phyloP scores from a whole-genome alignment of 2,329 filamentous ascomycete genomes.

The Colletotrichum godetiae region DNA sequence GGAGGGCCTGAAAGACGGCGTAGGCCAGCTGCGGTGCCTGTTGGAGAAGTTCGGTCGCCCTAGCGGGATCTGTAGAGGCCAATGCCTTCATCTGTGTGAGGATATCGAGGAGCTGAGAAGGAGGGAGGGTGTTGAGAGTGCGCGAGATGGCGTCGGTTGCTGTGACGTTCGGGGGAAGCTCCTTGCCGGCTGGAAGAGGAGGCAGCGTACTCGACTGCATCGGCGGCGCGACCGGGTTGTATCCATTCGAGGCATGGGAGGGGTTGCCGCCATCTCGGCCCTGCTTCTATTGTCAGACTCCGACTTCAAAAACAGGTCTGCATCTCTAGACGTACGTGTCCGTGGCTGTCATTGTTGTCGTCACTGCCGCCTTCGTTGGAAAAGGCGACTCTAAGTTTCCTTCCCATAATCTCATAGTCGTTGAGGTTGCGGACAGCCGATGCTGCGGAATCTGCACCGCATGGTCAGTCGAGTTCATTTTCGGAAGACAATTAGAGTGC shows the following conservation, averaged over 20 bases:
- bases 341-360: constrained; percentile 65
- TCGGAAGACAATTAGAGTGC: too few relatives aligned
- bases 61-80: constrained; percentile 82
- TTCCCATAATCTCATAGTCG: constrained; percentile 93
- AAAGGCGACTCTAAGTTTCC: constrained; percentile 95
- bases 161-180: constrained; percentile 83
- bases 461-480: neutral
- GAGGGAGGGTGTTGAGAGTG: constrained; percentile 87
- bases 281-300: neutral
- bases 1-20: constrained; percentile 92
- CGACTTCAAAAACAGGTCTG: too few relatives aligned
- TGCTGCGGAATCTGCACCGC: constrained; percentile 75
- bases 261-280: constrained; percentile 31
- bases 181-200: constrained; percentile 84
- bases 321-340: constrained; percentile 14
- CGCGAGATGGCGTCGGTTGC: constrained; percentile 92
- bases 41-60: constrained; percentile 86
- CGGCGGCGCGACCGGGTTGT: constrained; percentile 40
- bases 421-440: constrained; percentile 96
- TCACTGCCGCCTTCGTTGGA: constrained; percentile 88
- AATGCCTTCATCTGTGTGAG: constrained; percentile 94
- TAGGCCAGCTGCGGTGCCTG: constrained; percentile 94
- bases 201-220: constrained; percentile 70
- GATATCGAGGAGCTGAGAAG: constrained; percentile 91
- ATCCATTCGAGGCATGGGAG: constrained; percentile 45